Conservation (phyloP, 1,139 yeast genomes). For the Yamadazyma buinensis region DNA sequence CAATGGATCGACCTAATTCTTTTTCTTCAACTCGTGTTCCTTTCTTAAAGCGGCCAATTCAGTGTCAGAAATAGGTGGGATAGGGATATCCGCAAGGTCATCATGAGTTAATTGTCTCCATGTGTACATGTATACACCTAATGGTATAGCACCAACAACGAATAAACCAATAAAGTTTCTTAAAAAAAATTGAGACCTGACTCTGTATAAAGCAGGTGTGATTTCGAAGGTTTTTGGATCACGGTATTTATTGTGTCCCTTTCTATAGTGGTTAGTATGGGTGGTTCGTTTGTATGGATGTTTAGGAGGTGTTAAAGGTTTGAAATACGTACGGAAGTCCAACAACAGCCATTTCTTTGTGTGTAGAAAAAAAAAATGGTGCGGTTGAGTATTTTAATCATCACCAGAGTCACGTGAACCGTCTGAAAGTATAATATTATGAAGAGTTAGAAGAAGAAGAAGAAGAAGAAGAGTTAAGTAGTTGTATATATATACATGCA, state of each 20-base stretch:
- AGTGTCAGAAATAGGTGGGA: conserved; percentile 83
- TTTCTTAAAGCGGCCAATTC: conserved; percentile 68
- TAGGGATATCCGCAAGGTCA: conserved; percentile 86
- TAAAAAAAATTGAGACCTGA: conserved; percentile 81
- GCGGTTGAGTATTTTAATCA: too few species aligned
- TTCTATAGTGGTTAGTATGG: conserved; percentile 12
- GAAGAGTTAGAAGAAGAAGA: too few species aligned
- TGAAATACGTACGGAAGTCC: conserved; percentile 43
- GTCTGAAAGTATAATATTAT: too few species aligned
- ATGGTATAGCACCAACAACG: conserved; percentile 56
- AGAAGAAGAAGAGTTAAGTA: too few species aligned
- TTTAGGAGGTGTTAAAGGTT: too few species aligned
- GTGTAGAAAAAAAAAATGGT: neutral
- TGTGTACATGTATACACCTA: conserved; percentile 72
- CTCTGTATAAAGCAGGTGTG: conserved; percentile 92
- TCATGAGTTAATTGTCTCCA: conserved; percentile 63
- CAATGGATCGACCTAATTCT: too few species aligned
- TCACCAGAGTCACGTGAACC: too few species aligned
- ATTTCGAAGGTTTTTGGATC: conserved; percentile 78
- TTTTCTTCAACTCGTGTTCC: conserved; percentile 55
- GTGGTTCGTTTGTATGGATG: neutral
- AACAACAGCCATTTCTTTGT: conserved; percentile 26
- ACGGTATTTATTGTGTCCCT: conserved; percentile 49
- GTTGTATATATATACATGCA: too few species aligned
- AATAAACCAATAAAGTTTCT: conserved; percentile 65